Evolutionary conservation across 176 grass and related monocot genomes (phyloP).

Genomic region (Bonia amplexicaulis): DNA sequence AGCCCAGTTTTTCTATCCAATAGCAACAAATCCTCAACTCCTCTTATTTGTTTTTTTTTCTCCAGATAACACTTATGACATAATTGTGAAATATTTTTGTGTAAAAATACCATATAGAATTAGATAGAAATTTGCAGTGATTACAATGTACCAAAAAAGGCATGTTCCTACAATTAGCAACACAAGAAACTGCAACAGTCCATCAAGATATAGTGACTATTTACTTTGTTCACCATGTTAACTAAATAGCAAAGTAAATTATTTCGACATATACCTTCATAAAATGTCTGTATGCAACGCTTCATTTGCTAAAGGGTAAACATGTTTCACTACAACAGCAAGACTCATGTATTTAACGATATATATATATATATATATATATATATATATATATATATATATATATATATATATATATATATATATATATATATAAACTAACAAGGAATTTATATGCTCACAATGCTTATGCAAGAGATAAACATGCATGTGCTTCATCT

Average conservation of each 20-base stretch:
- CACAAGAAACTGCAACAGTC: constrained; percentile 1
- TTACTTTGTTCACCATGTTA: constrained; percentile 17
- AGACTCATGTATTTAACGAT: background rate
- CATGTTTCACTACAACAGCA: background rate
- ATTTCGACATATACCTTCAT: background rate
- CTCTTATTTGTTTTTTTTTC: background rate
- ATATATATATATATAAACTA: no score
- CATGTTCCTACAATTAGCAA: background rate
- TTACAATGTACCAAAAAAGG: background rate
- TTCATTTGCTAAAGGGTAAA: constrained; percentile 4
- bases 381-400: no score
- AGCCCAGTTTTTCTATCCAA: background rate
- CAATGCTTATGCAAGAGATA: constrained; percentile 3
- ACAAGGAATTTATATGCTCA: background rate
- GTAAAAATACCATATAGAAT: background rate
- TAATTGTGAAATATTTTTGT: background rate
- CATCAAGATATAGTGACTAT: background rate
- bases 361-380: no score
- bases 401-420: no score
- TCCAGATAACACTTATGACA: background rate
- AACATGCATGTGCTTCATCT: constrained; percentile 9
- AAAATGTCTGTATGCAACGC: background rate
- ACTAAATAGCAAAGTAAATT: background rate
- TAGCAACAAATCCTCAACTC: background rate
- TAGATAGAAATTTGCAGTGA: background rate